Evolutionary conservation across 768 basidiomycete species (phyloP).

Genomic region (Phylloporus arenicola): DNA sequence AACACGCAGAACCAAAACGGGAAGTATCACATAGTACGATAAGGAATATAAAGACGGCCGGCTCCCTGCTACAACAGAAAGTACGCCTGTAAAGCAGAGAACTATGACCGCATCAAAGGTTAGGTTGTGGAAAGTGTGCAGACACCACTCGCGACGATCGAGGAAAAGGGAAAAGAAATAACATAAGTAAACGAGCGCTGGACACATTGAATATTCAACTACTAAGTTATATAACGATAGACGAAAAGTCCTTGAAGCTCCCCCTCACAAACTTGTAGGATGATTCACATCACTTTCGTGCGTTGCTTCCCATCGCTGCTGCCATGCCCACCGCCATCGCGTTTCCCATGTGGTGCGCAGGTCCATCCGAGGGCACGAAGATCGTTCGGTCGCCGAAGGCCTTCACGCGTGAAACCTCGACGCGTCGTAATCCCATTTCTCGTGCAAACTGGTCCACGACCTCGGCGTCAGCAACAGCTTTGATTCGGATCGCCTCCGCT

Average conservation of each 20-base stretch:
- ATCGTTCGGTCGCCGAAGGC: conserved; percentile 68
- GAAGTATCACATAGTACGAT: background rate
- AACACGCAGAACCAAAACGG: conserved; percentile 15
- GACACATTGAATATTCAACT: background rate
- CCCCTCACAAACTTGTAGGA: background rate
- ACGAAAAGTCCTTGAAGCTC: background rate
- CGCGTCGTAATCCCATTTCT: conserved; percentile 68
- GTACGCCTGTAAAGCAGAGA: conserved; percentile 5
- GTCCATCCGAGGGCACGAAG: conserved; percentile 62
- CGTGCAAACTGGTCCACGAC: conserved; percentile 63
- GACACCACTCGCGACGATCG: background rate
- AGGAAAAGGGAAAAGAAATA: background rate
- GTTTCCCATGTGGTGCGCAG: conserved; percentile 53
- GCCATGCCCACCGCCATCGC: conserved; percentile 69
- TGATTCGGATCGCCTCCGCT: conserved; percentile 60
- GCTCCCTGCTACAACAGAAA: background rate
- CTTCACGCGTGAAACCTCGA: conserved; percentile 55
- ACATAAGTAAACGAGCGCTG: background rate
- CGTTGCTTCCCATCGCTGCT: conserved; percentile 49
- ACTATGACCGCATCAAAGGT: background rate
- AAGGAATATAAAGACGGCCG: background rate
- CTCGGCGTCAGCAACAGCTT: conserved; percentile 55
- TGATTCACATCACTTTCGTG: conserved; percentile 9
- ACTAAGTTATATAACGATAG: background rate
- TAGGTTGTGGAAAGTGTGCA: background rate